A percentile compares a stretch with the other conserved stretches of the same genome.
Conservation (phyloP, 352 stramenopile genomes). For the Phytophthora pluvialis region DNA sequence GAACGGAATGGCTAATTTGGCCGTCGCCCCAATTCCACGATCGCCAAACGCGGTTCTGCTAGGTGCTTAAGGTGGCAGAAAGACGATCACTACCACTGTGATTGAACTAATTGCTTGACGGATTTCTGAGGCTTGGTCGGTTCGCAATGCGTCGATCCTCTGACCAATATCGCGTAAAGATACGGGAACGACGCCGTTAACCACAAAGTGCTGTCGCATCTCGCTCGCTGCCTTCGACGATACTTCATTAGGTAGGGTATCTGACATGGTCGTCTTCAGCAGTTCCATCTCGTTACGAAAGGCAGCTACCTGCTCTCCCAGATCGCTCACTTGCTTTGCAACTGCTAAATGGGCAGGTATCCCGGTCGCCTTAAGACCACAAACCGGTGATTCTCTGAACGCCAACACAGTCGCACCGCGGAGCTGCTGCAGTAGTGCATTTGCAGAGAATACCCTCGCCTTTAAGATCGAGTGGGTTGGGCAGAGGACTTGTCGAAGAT, state of each 20-base stretch:
- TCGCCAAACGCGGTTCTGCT: neutral
- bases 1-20: conserved; percentile 1
- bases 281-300: neutral
- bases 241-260: conserved; percentile 1
- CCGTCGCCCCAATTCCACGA: conserved; percentile 5
- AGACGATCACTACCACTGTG: no score
- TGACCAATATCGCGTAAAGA: no score
- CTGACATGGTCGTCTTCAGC: neutral
- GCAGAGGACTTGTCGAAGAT: neutral
- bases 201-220: conserved; percentile 13
- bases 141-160: no score
- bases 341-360: conserved; percentile 13
- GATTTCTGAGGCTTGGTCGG: neutral
- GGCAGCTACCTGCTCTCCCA: neutral
- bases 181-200: conserved; percentile 5
- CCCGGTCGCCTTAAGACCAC: conserved; percentile 15
- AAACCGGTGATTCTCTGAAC: neutral
- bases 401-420: neutral
- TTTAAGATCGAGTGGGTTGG: conserved; percentile 2
- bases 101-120: no score
- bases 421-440: neutral
- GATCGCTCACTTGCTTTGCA: conserved; percentile 2
- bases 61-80: no score
- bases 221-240: conserved; percentile 1
- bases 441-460: conserved; percentile 12